Evolutionary conservation across 768 basidiomycete genomes (phyloP), one percentile per base, ranked within the genome.

Genomic region (Lactarius trivialis): DNA sequence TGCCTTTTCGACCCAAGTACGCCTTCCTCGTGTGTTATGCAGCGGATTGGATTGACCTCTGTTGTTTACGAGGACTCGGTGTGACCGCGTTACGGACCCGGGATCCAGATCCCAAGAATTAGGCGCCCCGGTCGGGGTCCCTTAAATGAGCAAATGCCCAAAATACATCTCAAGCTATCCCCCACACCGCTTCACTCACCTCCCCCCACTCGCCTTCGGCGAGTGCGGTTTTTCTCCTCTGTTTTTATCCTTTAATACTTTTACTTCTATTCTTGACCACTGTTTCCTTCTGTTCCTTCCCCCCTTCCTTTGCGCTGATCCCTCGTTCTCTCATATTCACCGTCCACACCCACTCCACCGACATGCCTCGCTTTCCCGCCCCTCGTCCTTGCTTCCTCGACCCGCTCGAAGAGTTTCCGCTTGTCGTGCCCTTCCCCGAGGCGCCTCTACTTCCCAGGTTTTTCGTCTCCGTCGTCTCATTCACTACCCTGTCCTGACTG

Each of bases 351-450:
- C 21, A 17, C 54, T 45, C 56, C 32, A 17, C 55, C 32, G 8
- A 26, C 19, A 67, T 67, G 66, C 41, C 51, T 39, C 43, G n/a
- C 26, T 58, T 58, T 15, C 15, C 56, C 17, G 1, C 45, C 50
- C 17, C 17, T 34, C 52, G 21, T 32, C 14, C 53, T 49, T 39
- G 19, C 36, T 66, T 64, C 36, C 60, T 67, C 33, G 60, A 65
- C 1, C 66, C 66, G 3, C 62, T 67, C 9, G 66, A 67, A 21
- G 66, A 60, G 41, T 39, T 67, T 34, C 66, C 66, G 17, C 56
- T 67, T 39, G 56, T 56, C 33, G 54, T 61, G 4, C 65, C 66
- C 60, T 67, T 67, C 36, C 66, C 64, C 14, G 60, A 61, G 8
- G 52, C 53, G 21, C 50, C 51, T 52, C 41, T 56, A 52, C 55